These are phyloP conservation scores for Penicillium malachiteum DNA, from an alignment of 495 filamentous ascomycete species.

Conservation along the genomic window DNA sequence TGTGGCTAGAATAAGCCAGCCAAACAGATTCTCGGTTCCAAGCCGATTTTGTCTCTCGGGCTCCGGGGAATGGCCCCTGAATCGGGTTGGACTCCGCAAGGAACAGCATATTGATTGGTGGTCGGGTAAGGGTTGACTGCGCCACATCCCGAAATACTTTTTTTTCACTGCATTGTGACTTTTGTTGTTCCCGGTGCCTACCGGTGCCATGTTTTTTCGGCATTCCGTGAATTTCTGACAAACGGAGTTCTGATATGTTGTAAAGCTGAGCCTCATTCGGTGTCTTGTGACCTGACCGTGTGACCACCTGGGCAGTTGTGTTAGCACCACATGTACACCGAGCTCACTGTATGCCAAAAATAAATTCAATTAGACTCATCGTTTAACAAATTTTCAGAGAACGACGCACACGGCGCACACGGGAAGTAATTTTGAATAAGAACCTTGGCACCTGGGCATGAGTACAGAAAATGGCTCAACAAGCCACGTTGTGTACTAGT, in stretches of 20 bases:
- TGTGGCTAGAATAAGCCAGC: neutral
- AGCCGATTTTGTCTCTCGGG: constrained; percentile 1
- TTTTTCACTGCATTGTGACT: neutral
- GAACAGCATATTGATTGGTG: neutral
- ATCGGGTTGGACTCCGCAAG: neutral
- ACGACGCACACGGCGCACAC: too few relatives aligned
- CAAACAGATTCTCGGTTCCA: constrained; percentile 8
- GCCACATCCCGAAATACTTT: constrained; percentile 2
- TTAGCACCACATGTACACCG: too few relatives aligned
- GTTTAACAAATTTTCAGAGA: too few relatives aligned
- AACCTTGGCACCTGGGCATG: too few relatives aligned
- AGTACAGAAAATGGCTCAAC: too few relatives aligned
- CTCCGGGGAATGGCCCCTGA: neutral
- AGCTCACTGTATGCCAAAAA: neutral
- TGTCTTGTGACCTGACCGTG: neutral
- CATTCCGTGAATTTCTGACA: neutral
- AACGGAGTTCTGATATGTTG: neutral
- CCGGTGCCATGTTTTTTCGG: neutral
- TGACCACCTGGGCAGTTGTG: too few relatives aligned
- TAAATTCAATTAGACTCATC: neutral
- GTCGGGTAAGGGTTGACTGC: neutral
- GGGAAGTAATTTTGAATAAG: too few relatives aligned
- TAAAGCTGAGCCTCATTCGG: neutral
- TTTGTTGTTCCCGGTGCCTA: too few relatives aligned
- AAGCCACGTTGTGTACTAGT: too few relatives aligned